phyloP scores from a whole-genome alignment of 1,284 basidiomycete genomes.

The Ustilago nuda region DNA sequence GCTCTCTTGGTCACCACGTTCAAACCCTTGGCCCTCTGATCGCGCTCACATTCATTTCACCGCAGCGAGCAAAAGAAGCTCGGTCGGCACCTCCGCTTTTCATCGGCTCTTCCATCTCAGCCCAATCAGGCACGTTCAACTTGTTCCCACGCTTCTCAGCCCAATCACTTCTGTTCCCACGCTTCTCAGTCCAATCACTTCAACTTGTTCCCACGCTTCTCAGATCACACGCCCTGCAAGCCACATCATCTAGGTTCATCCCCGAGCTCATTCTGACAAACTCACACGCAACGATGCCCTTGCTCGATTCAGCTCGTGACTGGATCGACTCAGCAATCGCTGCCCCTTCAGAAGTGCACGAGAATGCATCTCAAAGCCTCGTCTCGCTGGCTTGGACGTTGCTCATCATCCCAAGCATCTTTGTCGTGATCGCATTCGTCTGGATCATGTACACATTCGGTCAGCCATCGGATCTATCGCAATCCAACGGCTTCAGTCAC shows the following conservation, averaged over 20 bases:
- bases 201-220: background rate
- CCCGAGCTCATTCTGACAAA: background rate
- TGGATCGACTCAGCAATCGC: slow-evolving; percentile 7
- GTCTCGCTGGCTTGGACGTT: slow-evolving; percentile 46
- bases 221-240: background rate
- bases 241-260: background rate
- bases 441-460: slow-evolving; percentile 45
- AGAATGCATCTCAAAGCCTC: slow-evolving; percentile 32
- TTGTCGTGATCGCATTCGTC: slow-evolving; percentile 32
- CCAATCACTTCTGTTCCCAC: no score
- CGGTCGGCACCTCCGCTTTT: slow-evolving; percentile 2
- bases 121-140: background rate
- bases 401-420: slow-evolving; percentile 41
- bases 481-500: slow-evolving; percentile 21
- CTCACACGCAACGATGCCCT: slow-evolving; percentile 17
- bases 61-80: background rate
- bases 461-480: slow-evolving; percentile 32
- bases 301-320: slow-evolving; percentile 3
- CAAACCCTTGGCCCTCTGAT: background rate
- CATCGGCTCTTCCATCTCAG: background rate
- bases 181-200: background rate
- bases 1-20: background rate
- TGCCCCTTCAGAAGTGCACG: slow-evolving; percentile 17
- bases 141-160: background rate
- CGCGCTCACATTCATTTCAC: background rate